Base-by-base conservation (phyloP, 148 eudicot genomes). In the Camellia japonica region DNA sequence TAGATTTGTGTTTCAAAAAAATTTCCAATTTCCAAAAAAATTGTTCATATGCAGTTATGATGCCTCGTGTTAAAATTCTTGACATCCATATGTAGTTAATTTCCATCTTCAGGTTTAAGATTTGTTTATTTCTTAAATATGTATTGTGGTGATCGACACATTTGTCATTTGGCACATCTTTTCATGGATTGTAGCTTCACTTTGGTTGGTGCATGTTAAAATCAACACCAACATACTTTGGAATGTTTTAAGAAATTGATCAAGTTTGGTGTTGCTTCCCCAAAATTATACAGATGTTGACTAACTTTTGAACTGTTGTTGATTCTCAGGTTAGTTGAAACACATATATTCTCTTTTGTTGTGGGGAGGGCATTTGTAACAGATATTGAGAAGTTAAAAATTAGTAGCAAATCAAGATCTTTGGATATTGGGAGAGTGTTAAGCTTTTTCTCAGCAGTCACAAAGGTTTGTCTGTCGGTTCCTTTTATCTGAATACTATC, bases 361-460 rank as follows among this genome's bases (percentile, higher is more conserved):
- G 97, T 97, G 78, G 99, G 99, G 81, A 91, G 99, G 89, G 99
- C 99, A 80, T 97, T 97, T 87, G 99, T 97, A 80, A 91, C 98
- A 51, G 98, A 97, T 90, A 88, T 97, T 82, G 98, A 94, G 84
- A 97, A 94, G 89, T 87, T 97, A 84, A 97, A 90, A 88, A 86
- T 94, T 71, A 90, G 97, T 89, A 94, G 87, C 82, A 91, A 90
- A 88, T 79, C 95, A 68, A 90, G 99, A 87, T 87, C 93, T 69
- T 89, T 97, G 93, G 98, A 89, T 77, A 88, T 83, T 85, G 91
- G 81, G 71, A 89, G 80, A 84, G 87, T 97, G 59, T 86, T 97
- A 79, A 68, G 68, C 77, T 94, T 92, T 89, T 94, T 97, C 84
- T 88, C 92, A 73, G 97, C 91, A 82, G 88, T 84, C 62, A 85